Conservation (phyloP, 2,329 filamentous ascomycete species). For the Didymella keratinophila region DNA sequence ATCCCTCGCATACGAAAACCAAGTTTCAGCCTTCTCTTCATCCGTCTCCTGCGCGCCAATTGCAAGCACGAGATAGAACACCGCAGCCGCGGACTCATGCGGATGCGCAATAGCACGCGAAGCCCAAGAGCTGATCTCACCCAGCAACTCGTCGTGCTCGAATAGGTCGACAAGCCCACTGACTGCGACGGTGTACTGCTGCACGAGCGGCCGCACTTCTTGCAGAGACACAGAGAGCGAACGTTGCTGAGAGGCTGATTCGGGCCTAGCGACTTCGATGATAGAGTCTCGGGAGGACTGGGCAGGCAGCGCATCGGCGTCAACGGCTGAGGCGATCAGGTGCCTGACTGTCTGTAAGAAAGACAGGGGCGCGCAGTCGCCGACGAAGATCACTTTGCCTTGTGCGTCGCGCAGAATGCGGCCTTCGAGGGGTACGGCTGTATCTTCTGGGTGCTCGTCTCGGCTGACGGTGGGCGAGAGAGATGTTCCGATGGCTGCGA, state of each 20-base stretch:
- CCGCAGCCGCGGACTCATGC: constrained; percentile 56
- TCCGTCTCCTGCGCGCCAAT: constrained; percentile 58
- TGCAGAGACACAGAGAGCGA: constrained; percentile 39
- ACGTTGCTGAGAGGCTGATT: constrained; percentile 31
- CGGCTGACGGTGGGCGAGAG: constrained; percentile 37
- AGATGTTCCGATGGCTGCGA: constrained; percentile 18
- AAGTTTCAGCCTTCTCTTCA: constrained; percentile 55
- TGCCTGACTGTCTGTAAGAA: constrained; percentile 62
- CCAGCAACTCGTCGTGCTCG: constrained; percentile 48
- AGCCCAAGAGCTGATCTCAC: constrained; percentile 41
- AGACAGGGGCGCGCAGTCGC: constrained; percentile 62
- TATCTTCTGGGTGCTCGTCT: constrained; percentile 51
- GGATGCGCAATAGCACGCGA: constrained; percentile 16
- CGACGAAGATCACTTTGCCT: constrained; percentile 63
- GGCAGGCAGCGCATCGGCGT: constrained; percentile 30
- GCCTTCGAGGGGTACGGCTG: constrained; percentile 54
- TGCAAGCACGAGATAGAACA: constrained; percentile 61
- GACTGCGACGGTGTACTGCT: constrained; percentile 55
- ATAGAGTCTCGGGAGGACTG: constrained; percentile 42
- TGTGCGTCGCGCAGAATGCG: constrained; percentile 61
- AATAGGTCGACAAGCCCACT: constrained; percentile 60
- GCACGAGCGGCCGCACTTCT: constrained; percentile 43
- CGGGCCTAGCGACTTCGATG: constrained; percentile 41
- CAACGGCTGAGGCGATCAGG: constrained; percentile 54
- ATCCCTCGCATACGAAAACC: constrained; percentile 57